phyloP scores from a whole-genome alignment of 179 eudicot species.

The Silene coronaria region DNA sequence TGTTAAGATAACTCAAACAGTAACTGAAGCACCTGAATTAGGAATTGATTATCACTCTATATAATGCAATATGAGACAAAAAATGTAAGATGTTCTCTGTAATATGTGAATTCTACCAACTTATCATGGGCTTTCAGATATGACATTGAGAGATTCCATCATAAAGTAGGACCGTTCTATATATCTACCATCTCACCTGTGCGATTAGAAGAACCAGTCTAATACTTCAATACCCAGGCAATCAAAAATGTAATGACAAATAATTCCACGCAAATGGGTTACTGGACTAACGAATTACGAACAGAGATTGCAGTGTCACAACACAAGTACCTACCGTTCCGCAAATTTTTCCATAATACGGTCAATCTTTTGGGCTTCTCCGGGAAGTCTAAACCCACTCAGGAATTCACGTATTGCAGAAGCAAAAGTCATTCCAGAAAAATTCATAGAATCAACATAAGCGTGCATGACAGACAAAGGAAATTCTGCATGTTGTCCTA shows the following conservation, averaged over 20 bases:
- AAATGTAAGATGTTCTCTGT: background rate
- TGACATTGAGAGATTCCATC: background rate
- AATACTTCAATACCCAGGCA: background rate
- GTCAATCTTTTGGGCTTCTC: conserved; percentile 99
- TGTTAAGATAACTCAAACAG: background rate
- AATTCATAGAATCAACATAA: conserved; percentile 85
- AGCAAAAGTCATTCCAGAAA: conserved; percentile 84
- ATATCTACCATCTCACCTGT: background rate
- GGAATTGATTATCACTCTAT: background rate
- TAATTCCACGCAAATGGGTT: background rate
- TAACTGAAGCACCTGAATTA: background rate
- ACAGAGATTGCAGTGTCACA: background rate
- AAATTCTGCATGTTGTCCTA: conserved; percentile 98
- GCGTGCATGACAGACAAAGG: conserved; percentile 95
- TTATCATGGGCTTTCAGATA: background rate
- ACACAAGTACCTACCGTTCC: conserved; percentile 61
- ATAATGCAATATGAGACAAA: background rate
- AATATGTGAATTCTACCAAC: background rate
- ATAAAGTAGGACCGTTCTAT: background rate
- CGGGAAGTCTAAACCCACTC: conserved; percentile 91
- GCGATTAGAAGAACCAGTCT: background rate
- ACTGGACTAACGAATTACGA: background rate
- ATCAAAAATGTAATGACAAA: conserved; percentile 6
- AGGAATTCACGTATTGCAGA: conserved; percentile 88
- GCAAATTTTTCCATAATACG: conserved; percentile 98